phyloP scores from a whole-genome alignment of 208 protist species.

The Novymonas esmeraldas region DNA sequence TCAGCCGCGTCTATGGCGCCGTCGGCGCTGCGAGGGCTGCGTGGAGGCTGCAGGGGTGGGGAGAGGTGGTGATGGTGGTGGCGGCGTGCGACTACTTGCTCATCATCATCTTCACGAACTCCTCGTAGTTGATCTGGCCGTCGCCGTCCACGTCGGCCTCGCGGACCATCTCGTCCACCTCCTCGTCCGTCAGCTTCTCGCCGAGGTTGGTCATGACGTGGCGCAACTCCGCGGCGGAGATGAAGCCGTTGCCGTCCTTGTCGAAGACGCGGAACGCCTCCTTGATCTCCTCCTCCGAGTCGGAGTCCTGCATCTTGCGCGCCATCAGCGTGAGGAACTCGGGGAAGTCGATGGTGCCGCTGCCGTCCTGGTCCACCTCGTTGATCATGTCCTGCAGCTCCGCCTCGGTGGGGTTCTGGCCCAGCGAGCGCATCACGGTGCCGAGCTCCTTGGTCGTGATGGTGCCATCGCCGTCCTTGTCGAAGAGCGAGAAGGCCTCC shows the following conservation, averaged over 20 bases:
- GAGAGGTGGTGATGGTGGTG: too few species aligned
- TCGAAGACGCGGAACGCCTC: constrained; percentile 97
- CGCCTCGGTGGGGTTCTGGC: constrained; percentile 95
- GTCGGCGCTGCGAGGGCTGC: too few species aligned
- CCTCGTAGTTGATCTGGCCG: constrained; percentile 84
- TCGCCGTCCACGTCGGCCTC: constrained; percentile 87
- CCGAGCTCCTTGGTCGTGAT: constrained; percentile 99
- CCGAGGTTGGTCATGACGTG: constrained; percentile 96
- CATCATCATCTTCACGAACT: constrained; percentile 91
- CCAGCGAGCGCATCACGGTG: constrained; percentile 99
- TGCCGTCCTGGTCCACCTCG: constrained; percentile 95
- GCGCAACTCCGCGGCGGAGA: constrained; percentile 94
- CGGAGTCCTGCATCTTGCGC: constrained; percentile 90
- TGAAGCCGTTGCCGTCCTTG: constrained; percentile 95
- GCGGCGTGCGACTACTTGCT: constrained; percentile 55
- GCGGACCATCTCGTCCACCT: constrained; percentile 92
- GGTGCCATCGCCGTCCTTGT: constrained; percentile 97
- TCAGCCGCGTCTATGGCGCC: too few species aligned
- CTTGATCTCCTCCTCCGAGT: constrained; percentile 95
- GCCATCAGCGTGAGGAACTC: constrained; percentile 92
- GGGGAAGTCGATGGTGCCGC: constrained; percentile 96
- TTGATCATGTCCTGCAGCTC: constrained; percentile 98
- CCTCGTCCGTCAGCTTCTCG: constrained; percentile 94
- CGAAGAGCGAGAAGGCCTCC: constrained; percentile 99
- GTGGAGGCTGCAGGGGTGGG: too few species aligned